Evolutionary conservation across 352 stramenopile species (phyloP).

Genomic region (Sclerospora graminicola): DNA sequence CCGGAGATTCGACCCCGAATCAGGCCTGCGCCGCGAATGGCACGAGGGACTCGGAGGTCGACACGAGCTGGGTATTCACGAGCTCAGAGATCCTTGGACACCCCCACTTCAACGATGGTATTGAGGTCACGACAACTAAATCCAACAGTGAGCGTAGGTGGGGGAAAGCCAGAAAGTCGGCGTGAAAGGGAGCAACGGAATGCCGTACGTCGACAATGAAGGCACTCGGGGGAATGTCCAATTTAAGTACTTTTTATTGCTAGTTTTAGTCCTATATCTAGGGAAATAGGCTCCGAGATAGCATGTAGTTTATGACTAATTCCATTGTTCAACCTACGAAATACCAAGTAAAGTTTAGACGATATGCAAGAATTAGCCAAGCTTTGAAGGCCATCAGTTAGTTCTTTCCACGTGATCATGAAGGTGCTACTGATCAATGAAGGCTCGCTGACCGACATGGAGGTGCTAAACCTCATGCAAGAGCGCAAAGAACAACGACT

Average conservation of each 20-base stretch:
- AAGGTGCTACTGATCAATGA: constrained; percentile 82
- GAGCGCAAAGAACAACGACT: constrained; percentile 68
- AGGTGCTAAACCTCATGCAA: constrained; percentile 75
- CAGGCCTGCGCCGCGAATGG: constrained; percentile 37
- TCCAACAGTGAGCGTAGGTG: constrained; percentile 22
- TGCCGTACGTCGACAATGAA: constrained; percentile 26
- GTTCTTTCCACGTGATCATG: constrained; percentile 21
- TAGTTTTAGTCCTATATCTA: constrained; percentile 28
- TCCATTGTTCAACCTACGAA: constrained; percentile 2
- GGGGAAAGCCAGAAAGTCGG: constrained; percentile 26
- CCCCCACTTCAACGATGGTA: constrained; percentile 45
- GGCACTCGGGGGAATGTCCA: not conserved
- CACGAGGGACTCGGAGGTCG: constrained; percentile 27
- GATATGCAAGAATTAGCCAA: too few species aligned
- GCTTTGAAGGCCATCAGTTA: too few species aligned
- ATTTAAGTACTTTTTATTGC: constrained; percentile 23
- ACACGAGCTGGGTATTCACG: constrained; percentile 23
- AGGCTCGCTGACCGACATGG: constrained; percentile 64
- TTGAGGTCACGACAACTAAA: constrained; percentile 48
- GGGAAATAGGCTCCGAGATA: constrained; percentile 14
- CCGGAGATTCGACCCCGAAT: constrained; percentile 32
- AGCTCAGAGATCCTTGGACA: constrained; percentile 32
- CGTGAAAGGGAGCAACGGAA: constrained; percentile 31
- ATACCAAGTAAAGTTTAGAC: too few species aligned
- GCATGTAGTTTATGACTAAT: constrained; percentile 22